Conservation (phyloP, 179 eudicot genomes). For the Beta corolliflora region DNA sequence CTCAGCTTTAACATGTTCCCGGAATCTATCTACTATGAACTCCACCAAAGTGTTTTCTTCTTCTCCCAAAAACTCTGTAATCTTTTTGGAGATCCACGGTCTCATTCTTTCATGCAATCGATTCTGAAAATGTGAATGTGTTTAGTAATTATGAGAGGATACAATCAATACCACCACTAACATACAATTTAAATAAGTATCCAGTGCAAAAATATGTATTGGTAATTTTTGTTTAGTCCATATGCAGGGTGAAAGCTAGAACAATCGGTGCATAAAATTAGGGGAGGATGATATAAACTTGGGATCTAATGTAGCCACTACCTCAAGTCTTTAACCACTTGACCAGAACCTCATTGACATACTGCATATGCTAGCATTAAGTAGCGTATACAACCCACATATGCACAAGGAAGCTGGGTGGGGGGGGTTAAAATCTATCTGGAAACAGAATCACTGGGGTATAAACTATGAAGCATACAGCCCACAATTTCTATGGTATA, state of each 20-base stretch:
- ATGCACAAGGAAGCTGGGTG: not conserved
- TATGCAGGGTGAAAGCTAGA: not conserved
- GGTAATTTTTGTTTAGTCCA: not conserved
- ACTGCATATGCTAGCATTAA: too few relatives aligned
- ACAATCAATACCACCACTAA: not conserved
- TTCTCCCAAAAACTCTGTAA: conserved; percentile 85
- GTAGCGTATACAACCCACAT: not conserved
- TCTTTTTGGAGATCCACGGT: conserved; percentile 98
- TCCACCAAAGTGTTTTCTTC: conserved; percentile 89
- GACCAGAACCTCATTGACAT: too few relatives aligned
- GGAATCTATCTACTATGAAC: conserved; percentile 78
- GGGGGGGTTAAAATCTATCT: not conserved
- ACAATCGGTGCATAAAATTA: not conserved
- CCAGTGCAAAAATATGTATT: not conserved
- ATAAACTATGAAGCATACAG: not conserved
- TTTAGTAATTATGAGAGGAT: not conserved
- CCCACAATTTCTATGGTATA: not conserved
- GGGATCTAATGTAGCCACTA: not conserved
- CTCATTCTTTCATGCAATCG: conserved; percentile 83
- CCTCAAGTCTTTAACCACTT: too few relatives aligned
- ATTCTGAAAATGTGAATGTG: conserved; percentile 48
- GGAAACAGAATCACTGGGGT: not conserved
- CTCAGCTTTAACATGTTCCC: conserved; percentile 67
- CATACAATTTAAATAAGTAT: not conserved
- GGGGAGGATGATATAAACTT: not conserved